Conservation (phyloP, 2,329 filamentous ascomycete genomes). For the Diplodia scrobiculata region DNA sequence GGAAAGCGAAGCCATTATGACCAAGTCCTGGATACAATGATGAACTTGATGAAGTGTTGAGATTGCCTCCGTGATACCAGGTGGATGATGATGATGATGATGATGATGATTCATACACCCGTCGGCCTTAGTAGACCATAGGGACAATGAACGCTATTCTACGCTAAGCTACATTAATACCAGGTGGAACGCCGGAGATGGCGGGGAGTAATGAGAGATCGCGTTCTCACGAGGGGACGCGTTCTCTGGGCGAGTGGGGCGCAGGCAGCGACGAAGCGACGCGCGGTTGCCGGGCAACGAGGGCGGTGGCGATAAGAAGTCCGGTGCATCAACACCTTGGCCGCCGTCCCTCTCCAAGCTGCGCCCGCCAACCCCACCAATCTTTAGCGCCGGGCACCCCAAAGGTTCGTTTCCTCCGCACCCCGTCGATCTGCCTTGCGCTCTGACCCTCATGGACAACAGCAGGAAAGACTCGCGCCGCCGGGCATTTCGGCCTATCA, state of each 20-base stretch:
- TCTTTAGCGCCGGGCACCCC: constrained; percentile 21
- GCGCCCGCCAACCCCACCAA: background rate
- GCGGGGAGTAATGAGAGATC: background rate
- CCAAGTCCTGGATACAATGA: background rate
- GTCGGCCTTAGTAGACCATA: no score
- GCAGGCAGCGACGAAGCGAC: background rate
- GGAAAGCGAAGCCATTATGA: background rate
- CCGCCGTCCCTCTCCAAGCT: constrained; percentile 6
- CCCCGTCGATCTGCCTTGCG: background rate
- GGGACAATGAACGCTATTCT: no score
- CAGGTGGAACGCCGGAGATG: background rate
- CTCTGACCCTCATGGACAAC: constrained; percentile 20
- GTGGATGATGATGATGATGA: no score
- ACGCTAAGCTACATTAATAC: no score
- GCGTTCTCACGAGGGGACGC: background rate
- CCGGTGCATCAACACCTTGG: constrained; percentile 8
- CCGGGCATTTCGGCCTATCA: constrained; percentile 40
- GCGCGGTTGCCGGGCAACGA: constrained; percentile 23
- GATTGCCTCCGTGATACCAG: background rate
- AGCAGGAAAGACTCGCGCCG: constrained; percentile 32
- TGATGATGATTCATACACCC: no score
- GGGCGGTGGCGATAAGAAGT: background rate
- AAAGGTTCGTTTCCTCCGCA: constrained; percentile 5
- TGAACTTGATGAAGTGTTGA: background rate
- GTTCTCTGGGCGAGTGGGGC: background rate